Base-by-base conservation (phyloP, 139 green algal species). In the Closterium sp. region DNA sequence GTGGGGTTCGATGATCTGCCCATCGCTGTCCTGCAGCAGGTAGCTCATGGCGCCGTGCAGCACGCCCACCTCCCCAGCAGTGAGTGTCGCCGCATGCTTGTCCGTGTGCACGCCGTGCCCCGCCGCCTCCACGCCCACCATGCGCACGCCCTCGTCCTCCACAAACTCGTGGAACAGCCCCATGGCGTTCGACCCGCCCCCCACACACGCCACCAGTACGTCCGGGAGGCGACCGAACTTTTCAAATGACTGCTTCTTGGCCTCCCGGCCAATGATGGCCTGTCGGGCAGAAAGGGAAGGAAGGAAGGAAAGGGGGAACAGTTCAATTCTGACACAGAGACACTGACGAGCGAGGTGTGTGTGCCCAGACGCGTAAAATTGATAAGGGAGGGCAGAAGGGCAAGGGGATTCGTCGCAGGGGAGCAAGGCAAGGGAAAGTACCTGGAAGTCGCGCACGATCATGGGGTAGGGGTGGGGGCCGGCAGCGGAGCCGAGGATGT, bases 1-100 rank as follows among this genome's bases (percentile, higher is more conserved):
- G 97, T 99, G 98, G 9, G 98, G 98, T 96, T 99, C 98, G 27
- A 99, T 97, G 94, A 99, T 96, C 98, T 99, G 98, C 22, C 98
- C 98, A 85, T 99, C 98, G 31, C 96, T 94, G 92, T 99, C 97
- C 94, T 99, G 98, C 91, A 99, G 97, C 92, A 99, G 95, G 95
- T 98, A 98, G 91, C 95, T 98, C 93, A 98, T 98, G 87, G 96
- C 97, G 95, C 98, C 98, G 94, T 99, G 98, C 90, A 99, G 96
- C 91, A 99, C 98, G 42, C 98, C 98, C 0, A 98, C 97, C 9
- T 95, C 95, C 86, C 98, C 98, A 4, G 27, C n/a, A 62, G 98
- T 99, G 70, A 99, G 95, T 31, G 98, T 99, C 62, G 98, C 98
- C 9, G 98, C 98, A 95, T 99, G 98, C 96, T 99, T 99, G 94